Base-by-base conservation (phyloP, 1,284 basidiomycete species). In the Rhodotorula sp. region DNA sequence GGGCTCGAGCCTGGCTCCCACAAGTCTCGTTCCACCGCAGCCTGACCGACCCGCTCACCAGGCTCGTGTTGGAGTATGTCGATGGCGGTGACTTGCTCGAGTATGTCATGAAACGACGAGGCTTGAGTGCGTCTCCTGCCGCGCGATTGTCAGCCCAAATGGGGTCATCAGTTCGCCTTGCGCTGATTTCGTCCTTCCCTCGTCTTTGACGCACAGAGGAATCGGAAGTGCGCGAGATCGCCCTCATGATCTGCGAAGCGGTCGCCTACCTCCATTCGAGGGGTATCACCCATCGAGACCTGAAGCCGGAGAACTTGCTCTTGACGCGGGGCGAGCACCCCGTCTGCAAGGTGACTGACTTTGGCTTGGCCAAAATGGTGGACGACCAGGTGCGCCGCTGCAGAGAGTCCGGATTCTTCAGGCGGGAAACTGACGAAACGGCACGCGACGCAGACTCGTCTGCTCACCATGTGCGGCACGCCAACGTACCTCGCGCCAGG, bases 281-380 rank as follows among this genome's bases (percentile, higher is more conserved):
- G 77, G 88, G 87, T 33, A 87, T 97, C 59, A 87, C 91, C 0
- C 93, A 96, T 81, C 89, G 94, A 48, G 93, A 96, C 81, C 83
- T 97, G 58, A 95, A 96, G 80, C 93, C 93, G 1, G 94, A 95
- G 86, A 92, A 92, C 75, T 85, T 92, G 10, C 84, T 93, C 6
- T 81, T 93, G 33, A 91, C 90, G 0, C 83, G 78, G 22, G 86
- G 88, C 55, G 67, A 83, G 3, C 86, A 88, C 1, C 89, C 89
- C 0, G 79, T 82, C 4, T 86, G 90, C 73, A 93, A 93, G 78
- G 88, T 96, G 37, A 93, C 93, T 3, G 94, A 95, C 80, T 96
- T 95, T 79, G 94, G 94, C 8, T 85, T 96, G 20, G 93, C 94
- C 0, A 96, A 96, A 79, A 87, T 89, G 67, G 87, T 91, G 55